A percentile compares a stretch with the other conserved stretches of the same genome.
Evolutionary conservation across 2,329 filamentous ascomycete genomes (phyloP).

Genomic region (Talaromyces albobiverticillius): DNA sequence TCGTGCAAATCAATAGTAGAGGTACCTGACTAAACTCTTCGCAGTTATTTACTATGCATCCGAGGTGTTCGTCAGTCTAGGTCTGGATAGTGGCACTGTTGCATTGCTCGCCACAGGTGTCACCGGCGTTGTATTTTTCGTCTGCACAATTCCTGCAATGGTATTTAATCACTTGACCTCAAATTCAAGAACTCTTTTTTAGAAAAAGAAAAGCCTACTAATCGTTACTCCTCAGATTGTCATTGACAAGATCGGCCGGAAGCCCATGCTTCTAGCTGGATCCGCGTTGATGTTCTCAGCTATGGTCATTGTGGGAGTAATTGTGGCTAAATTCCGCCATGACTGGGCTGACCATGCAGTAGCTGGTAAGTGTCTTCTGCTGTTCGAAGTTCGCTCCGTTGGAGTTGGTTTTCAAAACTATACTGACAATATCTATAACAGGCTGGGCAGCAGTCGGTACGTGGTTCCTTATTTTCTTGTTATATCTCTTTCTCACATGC

Average conservation of each 20-base stretch:
- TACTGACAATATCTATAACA: neutral
- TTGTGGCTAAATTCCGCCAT: constrained; percentile 53
- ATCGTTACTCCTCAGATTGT: neutral
- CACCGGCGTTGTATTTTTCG: constrained; percentile 31
- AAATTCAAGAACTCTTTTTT: no score
- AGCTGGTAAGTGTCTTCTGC: constrained; percentile 31
- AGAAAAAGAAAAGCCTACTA: neutral
- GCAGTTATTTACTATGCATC: constrained; percentile 43
- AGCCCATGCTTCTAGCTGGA: constrained; percentile 46
- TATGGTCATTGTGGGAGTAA: constrained; percentile 51
- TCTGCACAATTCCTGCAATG: constrained; percentile 31
- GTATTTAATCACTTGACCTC: constrained; percentile 13
- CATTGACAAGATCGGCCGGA: constrained; percentile 49
- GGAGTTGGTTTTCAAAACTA: neutral
- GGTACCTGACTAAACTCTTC: constrained; percentile 22
- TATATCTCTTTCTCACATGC: neutral
- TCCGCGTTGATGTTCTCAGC: constrained; percentile 45
- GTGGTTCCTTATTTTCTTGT: neutral
- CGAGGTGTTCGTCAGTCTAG: constrained; percentile 34
- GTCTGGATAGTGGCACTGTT: constrained; percentile 31
- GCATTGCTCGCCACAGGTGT: constrained; percentile 34
- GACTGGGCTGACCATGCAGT: constrained; percentile 51
- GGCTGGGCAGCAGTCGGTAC: constrained; percentile 52
- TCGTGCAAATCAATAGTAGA: neutral
- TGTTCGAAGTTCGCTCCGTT: no score